These are phyloP conservation scores for Malania oleifera DNA, from an alignment of 164 flowering plant species.

Conservation along the genomic window DNA sequence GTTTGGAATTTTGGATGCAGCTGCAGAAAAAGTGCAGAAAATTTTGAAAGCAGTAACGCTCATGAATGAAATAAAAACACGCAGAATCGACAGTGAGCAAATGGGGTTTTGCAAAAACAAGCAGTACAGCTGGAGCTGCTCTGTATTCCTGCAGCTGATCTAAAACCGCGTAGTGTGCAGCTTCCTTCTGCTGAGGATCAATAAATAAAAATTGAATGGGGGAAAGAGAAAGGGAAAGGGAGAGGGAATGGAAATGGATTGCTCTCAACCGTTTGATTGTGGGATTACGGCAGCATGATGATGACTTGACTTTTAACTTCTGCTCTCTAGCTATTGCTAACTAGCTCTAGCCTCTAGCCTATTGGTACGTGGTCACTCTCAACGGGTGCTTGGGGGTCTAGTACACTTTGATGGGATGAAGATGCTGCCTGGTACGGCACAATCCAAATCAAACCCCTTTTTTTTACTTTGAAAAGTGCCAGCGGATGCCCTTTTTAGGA, in stretches of 20 bases:
- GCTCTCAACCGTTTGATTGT: constrained; percentile 10
- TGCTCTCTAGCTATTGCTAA: too few species aligned
- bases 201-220: too few species aligned
- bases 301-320: constrained; percentile 28
- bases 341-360: too few species aligned
- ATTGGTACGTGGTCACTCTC: too few species aligned
- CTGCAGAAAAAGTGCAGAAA: too few species aligned
- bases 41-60: not conserved
- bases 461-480: too few species aligned
- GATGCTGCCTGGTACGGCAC: constrained; percentile 9
- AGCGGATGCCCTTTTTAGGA: too few species aligned
- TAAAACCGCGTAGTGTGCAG: constrained; percentile 45
- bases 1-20: too few species aligned
- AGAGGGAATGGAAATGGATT: too few species aligned
- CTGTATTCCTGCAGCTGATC: constrained; percentile 40
- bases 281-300: constrained; percentile 27
- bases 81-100: constrained; percentile 16
- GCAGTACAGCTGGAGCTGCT: constrained; percentile 51
- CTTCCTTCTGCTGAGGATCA: too few species aligned
- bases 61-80: constrained; percentile 20
- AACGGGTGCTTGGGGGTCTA: too few species aligned
- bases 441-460: not conserved
- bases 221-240: too few species aligned
- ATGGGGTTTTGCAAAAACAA: not conserved
- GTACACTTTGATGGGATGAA: constrained; percentile 7